Percentiles rank a stretch among this genome's conserved stretches.
These are phyloP conservation scores for Lepiota brunneoincarnata DNA, from an alignment of 768 basidiomycete species.

Conservation along the genomic window DNA sequence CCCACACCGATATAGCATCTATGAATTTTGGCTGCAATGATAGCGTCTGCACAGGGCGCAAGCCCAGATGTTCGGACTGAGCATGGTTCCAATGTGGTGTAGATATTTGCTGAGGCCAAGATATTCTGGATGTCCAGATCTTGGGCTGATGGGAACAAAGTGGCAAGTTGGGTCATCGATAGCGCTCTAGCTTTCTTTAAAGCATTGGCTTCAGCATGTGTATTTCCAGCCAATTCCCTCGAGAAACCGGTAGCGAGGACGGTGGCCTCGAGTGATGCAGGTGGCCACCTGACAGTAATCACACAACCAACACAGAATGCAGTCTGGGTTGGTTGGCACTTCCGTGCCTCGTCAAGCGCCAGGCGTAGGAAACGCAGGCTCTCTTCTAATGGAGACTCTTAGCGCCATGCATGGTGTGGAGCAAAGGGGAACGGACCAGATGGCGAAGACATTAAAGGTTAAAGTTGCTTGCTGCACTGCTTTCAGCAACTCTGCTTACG, in stretches of 20 bases:
- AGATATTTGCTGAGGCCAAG: slow-evolving; percentile 65
- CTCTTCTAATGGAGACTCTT: slow-evolving; percentile 11
- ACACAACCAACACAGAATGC: slow-evolving; percentile 95
- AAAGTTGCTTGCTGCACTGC: too few species aligned
- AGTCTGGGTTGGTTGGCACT: slow-evolving; percentile 64
- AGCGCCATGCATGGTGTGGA: not conserved
- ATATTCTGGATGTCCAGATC: slow-evolving; percentile 44
- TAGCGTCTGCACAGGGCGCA: slow-evolving; percentile 79
- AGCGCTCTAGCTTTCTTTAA: slow-evolving; percentile 64
- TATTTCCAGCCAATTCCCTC: slow-evolving; percentile 89
- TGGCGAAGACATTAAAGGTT: slow-evolving; percentile 3
- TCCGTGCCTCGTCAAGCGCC: slow-evolving; percentile 70
- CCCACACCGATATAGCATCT: slow-evolving; percentile 86
- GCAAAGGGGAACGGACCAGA: slow-evolving; percentile 6
- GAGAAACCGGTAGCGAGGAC: slow-evolving; percentile 83
- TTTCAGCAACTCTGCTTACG: slow-evolving; percentile 14
- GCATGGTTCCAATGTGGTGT: slow-evolving; percentile 97
- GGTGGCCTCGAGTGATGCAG: slow-evolving; percentile 34
- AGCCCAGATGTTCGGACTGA: slow-evolving; percentile 87
- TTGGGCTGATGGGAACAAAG: slow-evolving; percentile 37
- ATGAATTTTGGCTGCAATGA: slow-evolving; percentile 66
- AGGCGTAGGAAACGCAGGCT: slow-evolving; percentile 48
- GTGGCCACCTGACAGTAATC: slow-evolving; percentile 49
- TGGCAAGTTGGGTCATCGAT: slow-evolving; percentile 38
- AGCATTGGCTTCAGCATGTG: slow-evolving; percentile 96